Evolutionary conservation across 139 green algal species (phyloP).

Genomic region (Tetradesmus obliquus): DNA sequence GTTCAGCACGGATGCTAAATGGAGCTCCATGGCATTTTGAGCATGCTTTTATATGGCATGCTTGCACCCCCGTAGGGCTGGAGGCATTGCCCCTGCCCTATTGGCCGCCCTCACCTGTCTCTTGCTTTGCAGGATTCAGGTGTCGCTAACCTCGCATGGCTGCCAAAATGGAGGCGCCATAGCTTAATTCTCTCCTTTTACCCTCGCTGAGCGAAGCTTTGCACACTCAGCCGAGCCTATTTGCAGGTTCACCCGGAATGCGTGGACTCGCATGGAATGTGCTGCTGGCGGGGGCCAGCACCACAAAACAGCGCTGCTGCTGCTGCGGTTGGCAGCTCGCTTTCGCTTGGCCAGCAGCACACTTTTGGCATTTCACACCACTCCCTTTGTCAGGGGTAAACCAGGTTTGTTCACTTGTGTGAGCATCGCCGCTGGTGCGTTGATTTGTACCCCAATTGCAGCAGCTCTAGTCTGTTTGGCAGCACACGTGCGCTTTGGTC

Average conservation of each 20-base stretch:
- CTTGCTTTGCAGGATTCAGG: background rate
- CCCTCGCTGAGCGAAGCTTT: too few species aligned
- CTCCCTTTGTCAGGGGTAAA: too few species aligned
- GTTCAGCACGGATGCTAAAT: background rate
- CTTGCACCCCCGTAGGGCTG: constrained; percentile 1
- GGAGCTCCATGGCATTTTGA: background rate
- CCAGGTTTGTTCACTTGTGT: background rate
- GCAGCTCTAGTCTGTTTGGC: background rate
- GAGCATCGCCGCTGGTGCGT: background rate
- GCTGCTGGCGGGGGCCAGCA: too few species aligned
- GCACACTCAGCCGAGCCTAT: too few species aligned
- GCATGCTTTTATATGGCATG: background rate
- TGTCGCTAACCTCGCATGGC: background rate
- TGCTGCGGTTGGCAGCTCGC: too few species aligned
- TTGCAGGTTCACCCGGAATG: too few species aligned
- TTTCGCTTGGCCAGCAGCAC: too few species aligned
- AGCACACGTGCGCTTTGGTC: background rate
- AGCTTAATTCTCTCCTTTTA: too few species aligned
- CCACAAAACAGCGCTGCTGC: too few species aligned
- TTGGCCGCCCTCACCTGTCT: background rate
- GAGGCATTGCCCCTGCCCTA: background rate
- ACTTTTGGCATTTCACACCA: too few species aligned
- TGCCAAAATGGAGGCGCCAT: background rate
- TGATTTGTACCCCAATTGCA: background rate
- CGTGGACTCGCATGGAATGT: too few species aligned